These are phyloP conservation scores for Dothideomycetidae sp. DNA, from an alignment of 2,329 filamentous ascomycete genomes.

Conservation along the genomic window DNA sequence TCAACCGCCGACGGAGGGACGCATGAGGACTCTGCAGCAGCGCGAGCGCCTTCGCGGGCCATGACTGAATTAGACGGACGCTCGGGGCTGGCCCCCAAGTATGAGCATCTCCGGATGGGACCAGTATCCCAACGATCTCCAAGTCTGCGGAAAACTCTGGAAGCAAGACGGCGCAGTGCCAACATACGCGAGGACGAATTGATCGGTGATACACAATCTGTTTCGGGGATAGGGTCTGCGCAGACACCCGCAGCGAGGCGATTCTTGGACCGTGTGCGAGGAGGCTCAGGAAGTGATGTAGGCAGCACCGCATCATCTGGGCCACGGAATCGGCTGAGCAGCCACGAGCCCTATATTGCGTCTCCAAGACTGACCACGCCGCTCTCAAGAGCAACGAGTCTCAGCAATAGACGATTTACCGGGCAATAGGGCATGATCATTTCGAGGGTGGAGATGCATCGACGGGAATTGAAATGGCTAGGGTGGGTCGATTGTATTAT, in stretches of 20 bases:
- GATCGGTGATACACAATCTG: slow-evolving; percentile 3
- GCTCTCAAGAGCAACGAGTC: neutral
- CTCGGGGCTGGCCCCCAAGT: slow-evolving; percentile 4
- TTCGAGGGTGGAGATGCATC: neutral
- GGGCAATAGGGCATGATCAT: neutral
- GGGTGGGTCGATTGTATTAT: neutral
- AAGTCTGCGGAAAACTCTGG: slow-evolving; percentile 14
- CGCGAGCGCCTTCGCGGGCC: slow-evolving; percentile 34
- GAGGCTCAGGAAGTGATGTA: slow-evolving; percentile 5
- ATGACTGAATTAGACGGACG: slow-evolving; percentile 29
- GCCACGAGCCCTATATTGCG: slow-evolving; percentile 5
- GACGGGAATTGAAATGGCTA: neutral
- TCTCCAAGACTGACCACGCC: slow-evolving; percentile 3
- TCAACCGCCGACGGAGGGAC: slow-evolving; percentile 18
- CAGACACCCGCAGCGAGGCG: slow-evolving; percentile 6
- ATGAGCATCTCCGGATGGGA: slow-evolving; percentile 17
- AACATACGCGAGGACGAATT: slow-evolving; percentile 6
- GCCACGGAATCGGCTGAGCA: slow-evolving; percentile 1
- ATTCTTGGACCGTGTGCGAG: slow-evolving; percentile 6
- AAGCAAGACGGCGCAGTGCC: slow-evolving; percentile 12
- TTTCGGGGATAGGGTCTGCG: neutral
- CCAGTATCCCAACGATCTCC: slow-evolving; percentile 10
- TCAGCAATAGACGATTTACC: slow-evolving; percentile 5
- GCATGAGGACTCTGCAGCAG: slow-evolving; percentile 25
- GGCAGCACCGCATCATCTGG: slow-evolving; percentile 3